Conservation (phyloP, 768 basidiomycete species). For the Boletus eberwhitei region DNA sequence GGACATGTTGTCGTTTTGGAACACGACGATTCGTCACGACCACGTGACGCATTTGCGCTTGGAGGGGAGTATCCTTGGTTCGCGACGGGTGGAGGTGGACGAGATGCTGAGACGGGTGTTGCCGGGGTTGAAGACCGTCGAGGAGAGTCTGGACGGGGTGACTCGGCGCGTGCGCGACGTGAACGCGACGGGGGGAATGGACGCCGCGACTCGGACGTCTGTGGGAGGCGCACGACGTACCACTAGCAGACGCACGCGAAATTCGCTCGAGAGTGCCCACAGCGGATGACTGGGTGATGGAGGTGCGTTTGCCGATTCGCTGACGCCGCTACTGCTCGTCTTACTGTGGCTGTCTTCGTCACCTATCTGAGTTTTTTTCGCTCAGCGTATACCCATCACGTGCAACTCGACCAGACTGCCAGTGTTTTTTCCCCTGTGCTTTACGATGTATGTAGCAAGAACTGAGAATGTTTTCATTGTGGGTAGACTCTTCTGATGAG, state of each 20-base stretch:
- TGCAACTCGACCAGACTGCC: too few relatives aligned
- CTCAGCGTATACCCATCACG: not conserved
- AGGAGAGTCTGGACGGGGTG: conserved; percentile 20
- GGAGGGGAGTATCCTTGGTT: conserved; percentile 12
- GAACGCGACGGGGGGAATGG: not conserved
- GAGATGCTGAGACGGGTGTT: conserved; percentile 20
- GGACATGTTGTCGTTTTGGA: conserved; percentile 8
- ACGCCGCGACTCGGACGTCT: not conserved
- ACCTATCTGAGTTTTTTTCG: too few relatives aligned
- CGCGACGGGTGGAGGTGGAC: conserved; percentile 17
- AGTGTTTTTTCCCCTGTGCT: too few relatives aligned
- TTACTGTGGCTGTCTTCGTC: too few relatives aligned
- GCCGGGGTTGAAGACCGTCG: conserved; percentile 20
- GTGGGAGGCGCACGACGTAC: not conserved
- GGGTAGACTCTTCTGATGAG: too few relatives aligned
- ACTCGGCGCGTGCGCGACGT: conserved; percentile 14
- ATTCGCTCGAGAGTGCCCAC: conserved; percentile 4
- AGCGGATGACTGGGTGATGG: not conserved
- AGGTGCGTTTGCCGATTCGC: not conserved
- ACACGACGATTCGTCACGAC: conserved; percentile 12
- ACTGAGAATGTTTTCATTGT: too few relatives aligned
- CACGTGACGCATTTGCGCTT: conserved; percentile 14
- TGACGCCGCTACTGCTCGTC: too few relatives aligned
- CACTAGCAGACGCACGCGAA: conserved; percentile 14
- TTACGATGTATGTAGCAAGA: too few relatives aligned